These are phyloP conservation scores for Rostrohypoxylon terebratum DNA, from an alignment of 495 filamentous ascomycete species.

Conservation along the genomic window DNA sequence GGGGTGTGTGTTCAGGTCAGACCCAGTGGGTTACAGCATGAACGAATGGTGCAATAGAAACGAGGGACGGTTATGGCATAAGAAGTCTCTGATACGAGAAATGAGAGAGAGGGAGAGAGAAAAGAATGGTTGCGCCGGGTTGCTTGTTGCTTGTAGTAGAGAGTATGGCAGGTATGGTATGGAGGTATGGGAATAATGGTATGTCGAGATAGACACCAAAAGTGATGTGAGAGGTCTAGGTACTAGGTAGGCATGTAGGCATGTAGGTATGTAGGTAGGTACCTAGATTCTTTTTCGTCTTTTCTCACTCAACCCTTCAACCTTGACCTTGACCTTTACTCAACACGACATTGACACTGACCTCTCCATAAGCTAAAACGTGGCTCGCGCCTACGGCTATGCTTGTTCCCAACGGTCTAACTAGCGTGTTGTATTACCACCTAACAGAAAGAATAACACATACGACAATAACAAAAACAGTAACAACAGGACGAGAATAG, in stretches of 20 bases:
- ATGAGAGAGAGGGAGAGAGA: conserved; percentile 32
- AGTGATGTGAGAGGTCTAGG: conserved; percentile 31
- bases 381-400: conserved; percentile 39
- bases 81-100: conserved; percentile 34
- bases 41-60: conserved; percentile 38
- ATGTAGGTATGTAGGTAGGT: no score
- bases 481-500: conserved; percentile 13
- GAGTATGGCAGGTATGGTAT: background rate
- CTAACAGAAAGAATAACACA: conserved; percentile 29
- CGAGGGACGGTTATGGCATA: conserved; percentile 28
- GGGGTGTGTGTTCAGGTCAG: conserved; percentile 31
- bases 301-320: conserved; percentile 13
- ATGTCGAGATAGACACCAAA: conserved; percentile 42
- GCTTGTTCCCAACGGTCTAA: conserved; percentile 11
- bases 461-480: conserved; percentile 33
- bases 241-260: no score
- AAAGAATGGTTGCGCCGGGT: conserved; percentile 33
- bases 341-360: background rate
- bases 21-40: conserved; percentile 43
- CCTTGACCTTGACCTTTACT: conserved; percentile 5
- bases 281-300: background rate
- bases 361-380: conserved; percentile 29
- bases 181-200: background rate
- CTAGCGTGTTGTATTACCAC: conserved; percentile 26
- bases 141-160: conserved; percentile 6